These are phyloP conservation scores for Pseudozyma sp. DNA, from an alignment of 1,284 basidiomycete species.

Conservation along the genomic window DNA sequence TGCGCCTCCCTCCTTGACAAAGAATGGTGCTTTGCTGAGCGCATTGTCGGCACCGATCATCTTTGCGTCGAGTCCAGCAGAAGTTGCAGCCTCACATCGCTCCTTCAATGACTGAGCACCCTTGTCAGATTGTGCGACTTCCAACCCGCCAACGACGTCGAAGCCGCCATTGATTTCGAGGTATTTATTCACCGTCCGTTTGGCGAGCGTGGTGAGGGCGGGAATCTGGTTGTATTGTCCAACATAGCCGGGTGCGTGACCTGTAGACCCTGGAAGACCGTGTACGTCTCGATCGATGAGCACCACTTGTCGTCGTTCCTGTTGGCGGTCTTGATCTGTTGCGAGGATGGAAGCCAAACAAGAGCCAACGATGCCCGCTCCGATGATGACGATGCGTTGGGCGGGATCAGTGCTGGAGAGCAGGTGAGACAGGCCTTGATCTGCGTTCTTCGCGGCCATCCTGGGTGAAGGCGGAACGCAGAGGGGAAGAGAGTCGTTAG, in stretches of 20 bases:
- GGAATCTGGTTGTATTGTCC: conserved; percentile 18
- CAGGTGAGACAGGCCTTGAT: too few relatives aligned
- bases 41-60: neutral
- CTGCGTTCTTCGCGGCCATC: too few relatives aligned
- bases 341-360: conserved; percentile 9
- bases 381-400: conserved; percentile 9
- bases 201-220: conserved; percentile 11
- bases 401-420: neutral
- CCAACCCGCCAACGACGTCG: conserved; percentile 5
- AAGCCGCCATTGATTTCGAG: conserved; percentile 5
- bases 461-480: too few relatives aligned
- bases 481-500: too few relatives aligned
- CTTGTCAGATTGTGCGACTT: neutral
- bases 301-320: neutral
- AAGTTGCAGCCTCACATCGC: neutral
- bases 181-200: conserved; percentile 1
- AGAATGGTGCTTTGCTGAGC: conserved; percentile 8
- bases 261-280: conserved; percentile 9
- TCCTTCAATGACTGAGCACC: neutral
- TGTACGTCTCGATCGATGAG: conserved; percentile 16
- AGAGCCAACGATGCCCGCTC: conserved; percentile 19
- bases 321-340: neutral
- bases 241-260: conserved; percentile 24
- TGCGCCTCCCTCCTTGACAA: neutral
- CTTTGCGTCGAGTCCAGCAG: neutral